A percentile compares a stretch with the other conserved stretches of the same genome.
phyloP scores from a whole-genome alignment of 371 early-diverging fungal species.

The Lichtheimia hyalospora region DNA sequence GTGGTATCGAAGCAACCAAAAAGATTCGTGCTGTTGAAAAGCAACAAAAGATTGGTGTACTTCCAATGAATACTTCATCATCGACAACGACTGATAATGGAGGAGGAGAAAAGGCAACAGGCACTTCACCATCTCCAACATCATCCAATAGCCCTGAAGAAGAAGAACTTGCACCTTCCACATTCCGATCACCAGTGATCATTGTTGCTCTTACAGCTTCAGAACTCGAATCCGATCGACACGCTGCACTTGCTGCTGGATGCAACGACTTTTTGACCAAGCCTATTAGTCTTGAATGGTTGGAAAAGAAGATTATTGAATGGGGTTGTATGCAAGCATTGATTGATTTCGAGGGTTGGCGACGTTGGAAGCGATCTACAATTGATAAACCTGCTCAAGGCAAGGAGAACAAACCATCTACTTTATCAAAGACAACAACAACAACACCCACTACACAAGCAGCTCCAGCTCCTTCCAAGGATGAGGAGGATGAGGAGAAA shows the following conservation, averaged over 20 bases:
- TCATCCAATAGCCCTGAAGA: neutral
- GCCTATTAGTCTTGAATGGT: conserved; percentile 82
- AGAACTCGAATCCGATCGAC: conserved; percentile 72
- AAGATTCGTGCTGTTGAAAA: conserved; percentile 71
- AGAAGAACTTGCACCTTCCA: conserved; percentile 28
- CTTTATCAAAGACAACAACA: neutral
- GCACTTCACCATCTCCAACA: neutral
- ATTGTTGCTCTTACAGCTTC: conserved; percentile 90
- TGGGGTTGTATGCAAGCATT: conserved; percentile 94
- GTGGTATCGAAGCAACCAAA: conserved; percentile 79
- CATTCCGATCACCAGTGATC: conserved; percentile 76
- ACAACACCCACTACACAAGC: neutral
- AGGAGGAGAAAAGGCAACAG: neutral
- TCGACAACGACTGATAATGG: conserved; percentile 4
- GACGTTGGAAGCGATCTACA: conserved; percentile 60
- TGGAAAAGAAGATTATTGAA: conserved; percentile 84
- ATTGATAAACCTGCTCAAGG: conserved; percentile 11
- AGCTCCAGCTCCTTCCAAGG: neutral
- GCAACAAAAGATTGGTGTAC: conserved; percentile 60
- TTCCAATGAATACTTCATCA: conserved; percentile 27
- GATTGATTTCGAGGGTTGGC: conserved; percentile 85
- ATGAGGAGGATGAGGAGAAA: neutral
- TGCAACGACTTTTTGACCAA: conserved; percentile 91
- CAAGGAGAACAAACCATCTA: neutral
- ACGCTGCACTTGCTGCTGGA: conserved; percentile 81